Base-by-base conservation (phyloP, 23 red algal species). In the Gracilaria vermiculophylla region DNA sequence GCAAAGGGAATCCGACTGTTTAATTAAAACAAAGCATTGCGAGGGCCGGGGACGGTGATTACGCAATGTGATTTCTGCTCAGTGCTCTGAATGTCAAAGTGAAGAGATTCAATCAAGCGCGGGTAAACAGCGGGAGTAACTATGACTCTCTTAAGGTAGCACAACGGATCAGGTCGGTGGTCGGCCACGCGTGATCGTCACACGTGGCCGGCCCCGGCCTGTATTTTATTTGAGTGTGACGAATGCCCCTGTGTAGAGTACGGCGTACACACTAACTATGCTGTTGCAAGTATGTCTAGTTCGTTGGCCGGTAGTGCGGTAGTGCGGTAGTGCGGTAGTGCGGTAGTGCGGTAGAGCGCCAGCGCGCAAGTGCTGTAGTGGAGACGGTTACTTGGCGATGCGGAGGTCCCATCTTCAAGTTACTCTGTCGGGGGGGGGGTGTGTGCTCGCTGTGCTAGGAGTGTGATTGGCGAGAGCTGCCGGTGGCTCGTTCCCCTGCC, bases 21-120 rank as follows among this genome's bases (percentile, higher is more conserved):
- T 70, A 70, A 70, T 70, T 70, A 70, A 70, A 70, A 70, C 64
- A 70, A 70, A 70, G 64, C 64, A 70, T 70, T 70, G 64, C 64
- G 64, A 70, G 37, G 64, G 64, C 64, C 64, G 64, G 64, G 64
- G 64, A 70, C 64, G 64, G 64, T 70, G 64, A 70, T 70, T 70
- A 70, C 64, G 64, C 64, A 70, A 70, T 70, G 64, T 70, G 64
- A 70, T 70, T 70, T 70, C 64, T 70, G 64, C 64, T 70, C 64
- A 70, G 33, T 70, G 64, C 64, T 70, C 64, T 70, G 64, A 70
- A 70, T 70, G 64, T 43, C 64, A 70, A 70, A 70, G 33, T 70
- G 64, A 70, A 70, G 64, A 70, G 64, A 43, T 70, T 70, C 64
- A 70, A 70, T 70, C 64, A 70, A 70, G 64, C 64, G 64, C 64